Base-by-base conservation (phyloP, 805 yeast species). In the Zygotorulaspora chibaensis region DNA sequence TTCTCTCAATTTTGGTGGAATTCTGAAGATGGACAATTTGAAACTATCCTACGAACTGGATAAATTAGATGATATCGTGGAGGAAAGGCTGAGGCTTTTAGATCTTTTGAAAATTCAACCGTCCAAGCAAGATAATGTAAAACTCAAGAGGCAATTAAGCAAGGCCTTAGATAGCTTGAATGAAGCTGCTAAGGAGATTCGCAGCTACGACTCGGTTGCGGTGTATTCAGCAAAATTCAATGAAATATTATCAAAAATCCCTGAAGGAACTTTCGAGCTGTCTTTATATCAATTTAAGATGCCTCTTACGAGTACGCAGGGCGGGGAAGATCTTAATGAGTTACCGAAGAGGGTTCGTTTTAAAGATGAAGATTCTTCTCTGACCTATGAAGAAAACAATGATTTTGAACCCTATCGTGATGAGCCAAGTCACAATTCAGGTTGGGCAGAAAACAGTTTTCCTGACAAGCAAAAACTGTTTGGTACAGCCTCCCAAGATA, bases 61-160 rank as follows among this genome's bases (percentile, higher is more conserved):
- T 18, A 59, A 46, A 42, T 40, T 64, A 29, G 42, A 43, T 3
- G 63, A 62, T 46, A 20, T 61, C 16, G 50, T 63, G 3, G 65
- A 62, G 13, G 68, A 64, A 40, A 54, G 67, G 26, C 34, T 40
- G 12, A 46, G 67, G 31, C 43, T 64, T n/a, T 43, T 56, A 2
- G 38, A 47, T 3, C 50, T 47, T 20, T 35, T 62, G 28, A 34
- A 47, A 27, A 51, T 63, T 12, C 38, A 38, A 23, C 66, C 66
- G 2, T 59, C 67, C 2, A 36, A 42, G 2, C 51, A 49, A n/a
- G 67, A 63, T 47, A 58, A 54, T 16, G 36, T 52, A 8, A 48
- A 40, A 15, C 40, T 63, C 40, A 56, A 54, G 38, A 51, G 47
- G 36, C 65, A 60, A 31, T 39, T 62, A 30, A 48, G 48, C 23